Percentiles rank a stretch among this genome's conserved stretches.
These are phyloP conservation scores for Fraxinus velutina DNA, from an alignment of 305 asterid species.

Conservation along the genomic window DNA sequence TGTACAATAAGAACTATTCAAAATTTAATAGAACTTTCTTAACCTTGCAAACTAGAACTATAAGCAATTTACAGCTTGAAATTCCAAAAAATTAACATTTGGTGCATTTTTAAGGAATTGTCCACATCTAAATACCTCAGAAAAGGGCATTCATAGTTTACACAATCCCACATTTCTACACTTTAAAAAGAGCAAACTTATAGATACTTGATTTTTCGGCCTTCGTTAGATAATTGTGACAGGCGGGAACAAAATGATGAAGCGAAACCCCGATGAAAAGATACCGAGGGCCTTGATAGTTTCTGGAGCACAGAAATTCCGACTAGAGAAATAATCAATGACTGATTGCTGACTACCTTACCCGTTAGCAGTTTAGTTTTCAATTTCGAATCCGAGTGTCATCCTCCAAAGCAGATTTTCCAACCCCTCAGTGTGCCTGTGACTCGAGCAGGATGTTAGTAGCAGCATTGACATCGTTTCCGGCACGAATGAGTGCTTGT, in stretches of 20 bases:
- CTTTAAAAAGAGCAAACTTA: not conserved
- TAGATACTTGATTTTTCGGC: not conserved
- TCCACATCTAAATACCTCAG: not conserved
- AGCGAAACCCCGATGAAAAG: not conserved
- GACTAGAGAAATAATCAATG: not conserved
- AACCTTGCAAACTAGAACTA: not conserved
- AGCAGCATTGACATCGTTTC: constrained; percentile 84
- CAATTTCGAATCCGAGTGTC: not conserved
- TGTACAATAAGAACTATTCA: no score
- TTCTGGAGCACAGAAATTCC: not conserved
- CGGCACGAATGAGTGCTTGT: constrained; percentile 78
- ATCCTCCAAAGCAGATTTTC: not conserved
- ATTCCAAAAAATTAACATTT: not conserved
- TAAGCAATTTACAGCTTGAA: not conserved
- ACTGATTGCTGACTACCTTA: not conserved
- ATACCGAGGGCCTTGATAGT: not conserved
- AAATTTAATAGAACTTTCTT: not conserved
- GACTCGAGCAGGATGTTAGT: constrained; percentile 91
- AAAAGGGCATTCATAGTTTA: not conserved
- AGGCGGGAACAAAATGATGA: not conserved
- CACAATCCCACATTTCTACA: not conserved
- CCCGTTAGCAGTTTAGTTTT: not conserved
- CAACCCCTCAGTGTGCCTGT: constrained; percentile 39
- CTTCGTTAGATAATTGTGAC: not conserved
- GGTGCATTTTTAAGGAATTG: not conserved